phyloP scores from a whole-genome alignment of 75 land plant genomes.

The Picea glauca region DNA sequence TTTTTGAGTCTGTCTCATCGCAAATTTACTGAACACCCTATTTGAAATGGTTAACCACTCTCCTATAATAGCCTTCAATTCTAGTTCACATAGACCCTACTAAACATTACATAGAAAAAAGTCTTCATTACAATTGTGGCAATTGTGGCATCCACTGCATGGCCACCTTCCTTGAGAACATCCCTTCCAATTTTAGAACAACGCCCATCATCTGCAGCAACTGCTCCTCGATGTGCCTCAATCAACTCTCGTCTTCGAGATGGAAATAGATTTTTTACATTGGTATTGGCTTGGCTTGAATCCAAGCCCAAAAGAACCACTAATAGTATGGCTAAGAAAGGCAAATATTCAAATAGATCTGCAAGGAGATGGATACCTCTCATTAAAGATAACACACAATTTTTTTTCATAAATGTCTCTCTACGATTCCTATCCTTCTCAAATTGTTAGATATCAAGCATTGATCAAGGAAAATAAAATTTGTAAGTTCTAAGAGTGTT shows the following conservation, averaged over 20 bases:
- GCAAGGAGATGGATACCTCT: neutral
- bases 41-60: too few relatives aligned
- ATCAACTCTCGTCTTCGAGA: neutral
- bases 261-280: neutral
- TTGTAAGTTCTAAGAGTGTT: neutral
- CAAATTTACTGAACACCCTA: too few relatives aligned
- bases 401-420: neutral
- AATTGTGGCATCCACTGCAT: slow-evolving; percentile 65
- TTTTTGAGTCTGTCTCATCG: too few relatives aligned
- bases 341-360: neutral
- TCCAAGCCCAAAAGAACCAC: neutral
- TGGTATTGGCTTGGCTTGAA: slow-evolving; percentile 1
- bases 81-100: too few relatives aligned
- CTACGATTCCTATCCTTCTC: neutral
- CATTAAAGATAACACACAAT: neutral
- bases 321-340: neutral
- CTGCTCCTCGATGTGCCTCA: slow-evolving; percentile 33
- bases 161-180: slow-evolving; percentile 30
- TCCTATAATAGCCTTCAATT: too few relatives aligned
- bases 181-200: slow-evolving; percentile 71
- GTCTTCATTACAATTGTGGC: slow-evolving; percentile 22
- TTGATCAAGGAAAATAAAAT: neutral
- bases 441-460: neutral
- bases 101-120: too few relatives aligned
- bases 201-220: slow-evolving; percentile 65